Percentiles rank a stretch among this genome's conserved stretches.
Evolutionary conservation across 331 rosid genomes (phyloP).

Genomic region (Pyrus hybrid): DNA sequence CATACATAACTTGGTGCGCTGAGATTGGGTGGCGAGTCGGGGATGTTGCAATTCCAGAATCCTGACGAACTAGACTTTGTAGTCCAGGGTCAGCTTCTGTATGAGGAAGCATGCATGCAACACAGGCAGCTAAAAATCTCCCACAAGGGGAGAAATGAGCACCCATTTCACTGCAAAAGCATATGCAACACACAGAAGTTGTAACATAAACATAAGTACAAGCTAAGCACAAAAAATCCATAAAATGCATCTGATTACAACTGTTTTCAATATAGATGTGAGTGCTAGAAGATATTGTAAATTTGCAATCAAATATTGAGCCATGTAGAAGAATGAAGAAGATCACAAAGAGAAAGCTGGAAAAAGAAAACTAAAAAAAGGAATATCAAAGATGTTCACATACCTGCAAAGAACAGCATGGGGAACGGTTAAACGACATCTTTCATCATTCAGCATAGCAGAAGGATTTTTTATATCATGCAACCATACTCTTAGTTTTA

Average conservation of each 20-base stretch:
- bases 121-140: slow-evolving; percentile 74
- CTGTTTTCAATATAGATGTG: neutral
- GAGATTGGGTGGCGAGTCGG: slow-evolving; percentile 88
- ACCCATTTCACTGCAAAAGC: slow-evolving; percentile 71
- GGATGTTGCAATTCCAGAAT: slow-evolving; percentile 65
- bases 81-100: slow-evolving; percentile 61
- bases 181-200: slow-evolving; percentile 2
- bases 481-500: slow-evolving; percentile 45
- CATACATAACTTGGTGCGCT: slow-evolving; percentile 81
- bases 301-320: neutral
- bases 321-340: slow-evolving; percentile 7
- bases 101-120: slow-evolving; percentile 65
- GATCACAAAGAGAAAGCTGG: neutral
- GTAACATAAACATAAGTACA: slow-evolving; percentile 3
- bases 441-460: slow-evolving; percentile 30
- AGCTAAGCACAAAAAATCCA: neutral
- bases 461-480: slow-evolving; percentile 40
- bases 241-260: neutral
- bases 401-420: slow-evolving; percentile 63
- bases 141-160: slow-evolving; percentile 83
- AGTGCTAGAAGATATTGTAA: neutral
- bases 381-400: slow-evolving; percentile 7
- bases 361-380: neutral
- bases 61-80: slow-evolving; percentile 48
- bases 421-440: slow-evolving; percentile 34